phyloP scores from a whole-genome alignment of 176 grass and related monocot species.

The Aegilops speltoides region DNA sequence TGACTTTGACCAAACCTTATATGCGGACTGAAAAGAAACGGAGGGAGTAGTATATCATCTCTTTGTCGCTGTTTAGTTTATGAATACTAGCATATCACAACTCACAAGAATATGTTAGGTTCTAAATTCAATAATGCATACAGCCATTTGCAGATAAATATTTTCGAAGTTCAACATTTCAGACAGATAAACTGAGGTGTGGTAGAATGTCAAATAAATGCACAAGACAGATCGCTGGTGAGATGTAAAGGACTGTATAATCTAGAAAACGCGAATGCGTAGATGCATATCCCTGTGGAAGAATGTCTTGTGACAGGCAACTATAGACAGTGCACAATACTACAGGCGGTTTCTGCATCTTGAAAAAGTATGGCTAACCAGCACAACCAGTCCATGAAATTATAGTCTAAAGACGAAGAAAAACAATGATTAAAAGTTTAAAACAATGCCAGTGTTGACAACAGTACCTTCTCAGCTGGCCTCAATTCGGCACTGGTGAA shows the following conservation, averaged over 20 bases:
- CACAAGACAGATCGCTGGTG: background rate
- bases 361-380: background rate
- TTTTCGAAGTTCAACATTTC: background rate
- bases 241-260: conserved; percentile 4
- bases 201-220: background rate
- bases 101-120: background rate
- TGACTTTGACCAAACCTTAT: too few species aligned
- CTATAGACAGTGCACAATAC: background rate
- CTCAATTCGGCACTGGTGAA: conserved; percentile 69
- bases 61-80: background rate
- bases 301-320: background rate
- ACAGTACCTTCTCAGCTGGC: conserved; percentile 51
- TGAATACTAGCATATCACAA: background rate
- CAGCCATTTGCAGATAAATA: background rate
- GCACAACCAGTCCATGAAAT: background rate
- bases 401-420: background rate
- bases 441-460: background rate
- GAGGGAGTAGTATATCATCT: background rate
- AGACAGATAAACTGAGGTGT: background rate
- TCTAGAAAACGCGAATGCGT: background rate
- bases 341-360: background rate
- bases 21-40: too few species aligned
- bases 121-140: background rate
- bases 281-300: conserved; percentile 3
- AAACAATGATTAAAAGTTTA: background rate